These are phyloP conservation scores for Penicillium mononematosum DNA, from an alignment of 495 filamentous ascomycete genomes.

Conservation along the genomic window DNA sequence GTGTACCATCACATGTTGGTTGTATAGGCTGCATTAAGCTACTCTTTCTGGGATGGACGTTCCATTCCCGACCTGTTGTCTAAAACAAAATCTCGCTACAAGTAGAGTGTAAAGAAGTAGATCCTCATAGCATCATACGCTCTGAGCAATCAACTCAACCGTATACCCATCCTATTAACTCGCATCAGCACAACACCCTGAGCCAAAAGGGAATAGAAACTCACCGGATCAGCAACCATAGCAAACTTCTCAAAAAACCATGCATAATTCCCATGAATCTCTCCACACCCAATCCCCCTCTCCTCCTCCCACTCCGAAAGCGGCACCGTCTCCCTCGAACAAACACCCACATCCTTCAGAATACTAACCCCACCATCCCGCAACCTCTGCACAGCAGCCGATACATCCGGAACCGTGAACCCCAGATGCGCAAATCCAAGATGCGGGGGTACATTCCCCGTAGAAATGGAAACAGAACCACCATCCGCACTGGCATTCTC, in stretches of 20 bases:
- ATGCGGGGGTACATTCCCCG: slow-evolving; percentile 34
- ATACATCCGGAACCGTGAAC: slow-evolving; percentile 40
- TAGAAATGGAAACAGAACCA: slow-evolving; percentile 17
- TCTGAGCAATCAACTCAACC: slow-evolving; percentile 30
- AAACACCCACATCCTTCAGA: slow-evolving; percentile 39
- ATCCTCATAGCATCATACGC: slow-evolving; percentile 11
- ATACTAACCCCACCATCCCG: slow-evolving; percentile 30
- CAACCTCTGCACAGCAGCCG: slow-evolving; percentile 32
- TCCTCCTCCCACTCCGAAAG: slow-evolving; percentile 39
- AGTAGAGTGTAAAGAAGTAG: not conserved
- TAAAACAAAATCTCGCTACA: not conserved
- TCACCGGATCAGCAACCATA: slow-evolving; percentile 43
- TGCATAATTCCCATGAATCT: slow-evolving; percentile 37
- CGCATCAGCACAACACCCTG: slow-evolving; percentile 1
- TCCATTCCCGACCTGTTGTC: slow-evolving; percentile 1
- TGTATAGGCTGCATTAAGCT: slow-evolving; percentile 16
- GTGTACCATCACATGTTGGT: slow-evolving; percentile 14
- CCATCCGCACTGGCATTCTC: slow-evolving; percentile 20
- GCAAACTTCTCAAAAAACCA: slow-evolving; percentile 41
- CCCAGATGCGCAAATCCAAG: slow-evolving; percentile 44
- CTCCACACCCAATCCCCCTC: slow-evolving; percentile 33
- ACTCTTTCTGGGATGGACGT: not conserved
- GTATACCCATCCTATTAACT: slow-evolving; percentile 27
- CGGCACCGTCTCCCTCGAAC: slow-evolving; percentile 30
- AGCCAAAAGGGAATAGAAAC: slow-evolving; percentile 11